phyloP scores from a whole-genome alignment of 768 basidiomycete species.

The Piloderma croceum region DNA sequence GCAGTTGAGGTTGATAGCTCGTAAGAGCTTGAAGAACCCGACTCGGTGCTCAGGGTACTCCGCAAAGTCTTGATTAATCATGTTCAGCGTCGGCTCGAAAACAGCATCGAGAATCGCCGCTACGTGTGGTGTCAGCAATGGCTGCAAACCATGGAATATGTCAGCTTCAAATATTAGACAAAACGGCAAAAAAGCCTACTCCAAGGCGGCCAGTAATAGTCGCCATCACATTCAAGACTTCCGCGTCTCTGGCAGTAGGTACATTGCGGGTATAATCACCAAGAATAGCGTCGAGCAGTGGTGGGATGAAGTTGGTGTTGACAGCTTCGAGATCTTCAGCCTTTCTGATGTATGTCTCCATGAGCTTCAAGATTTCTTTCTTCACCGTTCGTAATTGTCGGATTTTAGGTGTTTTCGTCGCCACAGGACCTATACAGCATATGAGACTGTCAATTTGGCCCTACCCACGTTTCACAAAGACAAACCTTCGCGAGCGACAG shows the following conservation, averaged over 20 bases:
- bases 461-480: no score
- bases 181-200: constrained; percentile 47
- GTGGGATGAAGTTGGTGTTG: constrained; percentile 89
- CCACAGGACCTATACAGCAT: constrained; percentile 61
- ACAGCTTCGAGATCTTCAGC: constrained; percentile 95
- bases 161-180: constrained; percentile 1
- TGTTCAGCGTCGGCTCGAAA: constrained; percentile 92
- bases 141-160: constrained; percentile 37
- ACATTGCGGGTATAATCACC: constrained; percentile 96
- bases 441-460: no score
- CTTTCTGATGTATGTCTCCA: constrained; percentile 97
- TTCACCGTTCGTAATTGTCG: constrained; percentile 93
- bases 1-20: constrained; percentile 87
- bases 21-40: constrained; percentile 93
- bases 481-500: constrained; percentile 78
- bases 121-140: constrained; percentile 86
- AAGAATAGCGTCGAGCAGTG: constrained; percentile 92
- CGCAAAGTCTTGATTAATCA: constrained; percentile 99
- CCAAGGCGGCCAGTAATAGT: constrained; percentile 86
- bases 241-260: constrained; percentile 88
- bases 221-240: constrained; percentile 95
- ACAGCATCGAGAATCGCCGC: constrained; percentile 94
- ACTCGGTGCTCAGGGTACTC: constrained; percentile 97
- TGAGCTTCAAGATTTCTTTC: constrained; percentile 94
- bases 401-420: constrained; percentile 95